Base-by-base conservation (phyloP, 805 yeast species). In the Saturnispora saitoi region DNA sequence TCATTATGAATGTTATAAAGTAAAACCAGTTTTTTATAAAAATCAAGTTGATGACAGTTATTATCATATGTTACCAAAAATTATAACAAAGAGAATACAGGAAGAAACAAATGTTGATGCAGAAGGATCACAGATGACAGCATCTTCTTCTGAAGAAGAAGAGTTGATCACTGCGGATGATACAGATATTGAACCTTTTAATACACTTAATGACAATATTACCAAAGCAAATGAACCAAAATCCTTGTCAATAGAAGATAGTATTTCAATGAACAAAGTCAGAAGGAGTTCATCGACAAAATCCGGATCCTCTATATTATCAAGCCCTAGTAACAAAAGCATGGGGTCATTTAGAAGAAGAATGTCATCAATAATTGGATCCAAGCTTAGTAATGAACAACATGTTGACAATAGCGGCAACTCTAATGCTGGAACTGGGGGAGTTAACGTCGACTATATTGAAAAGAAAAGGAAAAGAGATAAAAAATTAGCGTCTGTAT, bases 1-100 rank as follows among this genome's bases (percentile, higher is more conserved):
- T 1, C 98, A 90, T 60, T 90, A 89, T 61, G 95, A 90, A 58
- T 86, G 96, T 57, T 87, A 79, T 61, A 81, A 85, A 53, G 80
- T 79, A 43, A 90, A 89, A 60, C 91, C 93, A 2, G 62, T 74
- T 3, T 74, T 72, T 48, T 78, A 70, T 46, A 77, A 73, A 52
- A 31, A 36, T 12, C 69, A 69, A 49, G 4, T 26, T 2, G 53
- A 59, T 3, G 63, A 64, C 12, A 56, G 52, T 15, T 64, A 58
- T 38, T 58, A 56, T 29, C 45, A 51, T 7, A 52, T 50, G 32
- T 48, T 56, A 26, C 63, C 64, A 1, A 15, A 19, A 10, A 47
- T 47, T 37, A 22, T 20, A 19, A 32, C 22, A 14, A 19, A 15
- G n/a, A 46, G 19, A 8, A 19, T 28, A 26, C 11, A 9, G 4